Evolutionary conservation across 345 rosid genomes (phyloP).

Genomic region (Zanthoxylum bungeanum): DNA sequence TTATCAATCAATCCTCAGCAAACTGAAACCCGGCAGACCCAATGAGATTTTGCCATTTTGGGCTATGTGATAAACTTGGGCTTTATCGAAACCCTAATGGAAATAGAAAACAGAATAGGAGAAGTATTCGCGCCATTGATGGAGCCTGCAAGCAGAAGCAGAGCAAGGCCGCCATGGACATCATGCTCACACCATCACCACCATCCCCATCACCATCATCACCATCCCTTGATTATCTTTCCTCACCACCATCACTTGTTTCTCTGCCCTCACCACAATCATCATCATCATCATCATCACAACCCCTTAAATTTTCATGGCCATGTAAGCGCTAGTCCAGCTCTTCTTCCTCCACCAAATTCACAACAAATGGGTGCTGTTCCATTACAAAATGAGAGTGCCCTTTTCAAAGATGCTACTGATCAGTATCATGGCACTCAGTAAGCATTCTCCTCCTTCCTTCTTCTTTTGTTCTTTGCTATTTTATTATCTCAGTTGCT

Average conservation of each 20-base stretch:
- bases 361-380: background rate
- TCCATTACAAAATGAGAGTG: slow-evolving; percentile 11
- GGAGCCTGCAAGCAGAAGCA: background rate
- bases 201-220: background rate
- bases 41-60: too few species aligned
- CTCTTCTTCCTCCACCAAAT: slow-evolving; percentile 4
- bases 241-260: slow-evolving; percentile 5
- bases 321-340: slow-evolving; percentile 1
- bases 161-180: background rate
- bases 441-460: slow-evolving; percentile 21
- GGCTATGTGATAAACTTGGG: background rate
- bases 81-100: background rate
- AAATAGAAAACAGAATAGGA: too few species aligned
- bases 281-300: slow-evolving; percentile 19
- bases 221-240: background rate
- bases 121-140: background rate
- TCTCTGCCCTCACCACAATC: slow-evolving; percentile 2
- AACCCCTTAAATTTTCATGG: background rate
- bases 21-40: background rate
- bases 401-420: background rate
- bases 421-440: background rate
- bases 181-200: background rate
- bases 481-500: background rate
- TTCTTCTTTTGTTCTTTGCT: background rate
- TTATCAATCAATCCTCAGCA: too few species aligned